Evolutionary conservation across 192 early-diverging fungal species (phyloP).

Genomic region (Rhizoclosmatium globosum): DNA sequence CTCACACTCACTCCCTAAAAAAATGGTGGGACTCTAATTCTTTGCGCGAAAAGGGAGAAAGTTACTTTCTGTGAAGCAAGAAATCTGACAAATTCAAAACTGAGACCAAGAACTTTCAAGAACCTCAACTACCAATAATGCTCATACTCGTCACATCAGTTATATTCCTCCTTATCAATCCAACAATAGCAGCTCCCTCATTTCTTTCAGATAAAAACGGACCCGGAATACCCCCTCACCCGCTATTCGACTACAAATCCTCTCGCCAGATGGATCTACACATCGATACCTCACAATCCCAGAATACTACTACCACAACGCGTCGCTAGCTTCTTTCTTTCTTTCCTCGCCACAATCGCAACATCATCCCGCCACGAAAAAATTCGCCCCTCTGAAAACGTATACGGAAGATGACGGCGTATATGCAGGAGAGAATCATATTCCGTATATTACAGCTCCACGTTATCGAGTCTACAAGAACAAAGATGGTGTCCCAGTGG

Average conservation of each 20-base stretch:
- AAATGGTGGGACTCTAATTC: too few species aligned
- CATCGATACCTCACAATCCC: not conserved
- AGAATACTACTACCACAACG: slow-evolving; percentile 5
- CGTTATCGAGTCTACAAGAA: slow-evolving; percentile 15
- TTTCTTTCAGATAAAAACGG: too few species aligned
- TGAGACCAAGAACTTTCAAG: too few species aligned
- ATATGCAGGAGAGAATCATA: slow-evolving; percentile 19
- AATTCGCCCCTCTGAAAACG: not conserved
- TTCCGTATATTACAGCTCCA: slow-evolving; percentile 31
- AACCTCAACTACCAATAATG: too few species aligned
- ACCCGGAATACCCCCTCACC: too few species aligned
- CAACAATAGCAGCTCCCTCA: too few species aligned
- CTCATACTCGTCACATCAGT: too few species aligned
- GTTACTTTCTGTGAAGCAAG: too few species aligned
- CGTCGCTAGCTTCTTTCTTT: not conserved
- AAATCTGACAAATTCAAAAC: too few species aligned
- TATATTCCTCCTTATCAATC: too few species aligned
- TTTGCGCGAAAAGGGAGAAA: too few species aligned
- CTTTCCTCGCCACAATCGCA: not conserved
- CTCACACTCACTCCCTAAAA: too few species aligned
- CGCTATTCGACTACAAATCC: not conserved
- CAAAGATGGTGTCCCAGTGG: not conserved
- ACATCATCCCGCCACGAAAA: not conserved
- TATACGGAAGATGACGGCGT: slow-evolving; percentile 25
- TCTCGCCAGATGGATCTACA: not conserved